Conservation (phyloP, 768 basidiomycete genomes). For the Leccinum ochraceum region DNA sequence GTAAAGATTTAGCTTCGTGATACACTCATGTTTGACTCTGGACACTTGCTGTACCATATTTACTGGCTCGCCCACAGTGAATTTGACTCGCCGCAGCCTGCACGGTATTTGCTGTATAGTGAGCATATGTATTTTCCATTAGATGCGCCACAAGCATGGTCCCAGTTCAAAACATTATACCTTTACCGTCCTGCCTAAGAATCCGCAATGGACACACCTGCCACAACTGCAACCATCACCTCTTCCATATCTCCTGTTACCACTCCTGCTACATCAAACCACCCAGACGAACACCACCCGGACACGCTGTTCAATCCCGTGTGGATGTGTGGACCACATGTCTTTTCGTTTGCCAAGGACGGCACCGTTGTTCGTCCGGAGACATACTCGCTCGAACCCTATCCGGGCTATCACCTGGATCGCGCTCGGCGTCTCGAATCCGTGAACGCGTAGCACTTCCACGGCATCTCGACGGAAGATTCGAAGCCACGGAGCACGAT, state of each 20-base stretch:
- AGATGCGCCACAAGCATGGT: background rate
- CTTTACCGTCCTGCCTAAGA: background rate
- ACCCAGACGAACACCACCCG: background rate
- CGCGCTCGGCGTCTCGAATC: background rate
- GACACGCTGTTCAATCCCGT: constrained; percentile 30
- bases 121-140: background rate
- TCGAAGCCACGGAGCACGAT: constrained; percentile 19
- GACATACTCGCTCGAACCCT: background rate
- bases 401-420: constrained; percentile 1
- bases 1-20: background rate
- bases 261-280: background rate
- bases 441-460: background rate
- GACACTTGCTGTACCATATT: constrained; percentile 1
- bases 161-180: background rate
- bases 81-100: background rate
- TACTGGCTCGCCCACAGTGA: background rate
- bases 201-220: background rate
- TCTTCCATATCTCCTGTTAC: no score
- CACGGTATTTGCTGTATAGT: background rate
- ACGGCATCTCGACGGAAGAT: background rate
- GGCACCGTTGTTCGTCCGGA: constrained; percentile 7
- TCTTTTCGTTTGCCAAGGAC: background rate
- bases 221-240: background rate
- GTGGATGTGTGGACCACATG: no score
- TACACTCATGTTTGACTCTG: background rate